Base-by-base conservation (phyloP, 441 rosid species). In the Jatropha podagrica region DNA sequence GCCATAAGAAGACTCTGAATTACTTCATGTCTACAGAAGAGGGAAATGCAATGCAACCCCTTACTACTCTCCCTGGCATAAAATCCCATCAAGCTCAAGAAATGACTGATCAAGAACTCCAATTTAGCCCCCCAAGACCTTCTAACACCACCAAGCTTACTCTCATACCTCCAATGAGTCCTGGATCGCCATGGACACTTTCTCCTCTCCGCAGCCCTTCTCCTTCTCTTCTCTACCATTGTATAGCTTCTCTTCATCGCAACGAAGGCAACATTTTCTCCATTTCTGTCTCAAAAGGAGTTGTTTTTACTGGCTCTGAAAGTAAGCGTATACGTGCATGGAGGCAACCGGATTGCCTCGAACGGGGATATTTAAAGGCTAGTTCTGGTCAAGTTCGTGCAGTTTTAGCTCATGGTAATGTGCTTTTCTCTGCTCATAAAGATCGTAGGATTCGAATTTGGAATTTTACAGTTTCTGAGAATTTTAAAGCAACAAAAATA, bases 231-330 rank as follows among this genome's bases (percentile, higher is more conserved):
- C 83, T 88, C 52, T 80, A 82, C 74, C 83, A 81, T n/a, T 88
- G 89, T 82, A 81, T 83, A 3, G 86, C 89, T 46, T 88, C 90
- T 0, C 86, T 86, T 46, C 89, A 80, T 42, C 84, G 85, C 76
- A 78, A 77, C 7, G 86, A 88, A 64, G 88, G 92, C 1, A 84
- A 74, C 49, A 84, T 88, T 77, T 81, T 81, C 74, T 81, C 89
- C 2, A 81, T 88, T 7, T 84, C 87, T 0, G 66, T 81, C 12
- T 80, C 89, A 8, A 86, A 86, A 59, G 92, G 87, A 4, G 32
- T 80, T 3, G 83, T 82, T 40, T 88, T 88, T 73, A 84, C 90
- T 0, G 85, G 90, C 51, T 85, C 90, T 0, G 80, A 76, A 3
- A 86, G 88, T 68, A 77, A 69, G 27, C 83, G 85, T 11, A 85